Percentiles rank a stretch among this genome's conserved stretches.
These are phyloP conservation scores for Kwoniella shandongensis DNA, from an alignment of 768 basidiomycete species.

Conservation along the genomic window DNA sequence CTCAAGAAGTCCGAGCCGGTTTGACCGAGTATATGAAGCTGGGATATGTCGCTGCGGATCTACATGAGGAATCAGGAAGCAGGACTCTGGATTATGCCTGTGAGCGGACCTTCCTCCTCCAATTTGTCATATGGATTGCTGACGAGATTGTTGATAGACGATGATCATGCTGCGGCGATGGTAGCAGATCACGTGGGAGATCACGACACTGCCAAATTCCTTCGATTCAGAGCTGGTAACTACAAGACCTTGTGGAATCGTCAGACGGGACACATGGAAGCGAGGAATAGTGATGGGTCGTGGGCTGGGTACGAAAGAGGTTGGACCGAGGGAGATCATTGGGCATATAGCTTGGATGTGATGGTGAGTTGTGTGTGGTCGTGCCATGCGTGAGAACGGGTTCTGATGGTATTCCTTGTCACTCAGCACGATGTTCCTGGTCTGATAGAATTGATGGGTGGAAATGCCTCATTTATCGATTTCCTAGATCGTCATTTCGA, in stretches of 20 bases:
- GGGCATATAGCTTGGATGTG: slow-evolving; percentile 77
- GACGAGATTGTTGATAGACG: slow-evolving; percentile 58
- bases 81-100: slow-evolving; percentile 78
- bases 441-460: slow-evolving; percentile 66
- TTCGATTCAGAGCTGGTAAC: slow-evolving; percentile 61
- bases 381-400: no score
- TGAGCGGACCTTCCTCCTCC: slow-evolving; percentile 49
- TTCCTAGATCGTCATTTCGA: slow-evolving; percentile 54
- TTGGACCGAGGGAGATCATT: slow-evolving; percentile 79
- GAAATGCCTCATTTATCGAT: slow-evolving; percentile 64
- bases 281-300: slow-evolving; percentile 60
- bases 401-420: not conserved
- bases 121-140: not conserved
- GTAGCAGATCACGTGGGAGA: slow-evolving; percentile 63
- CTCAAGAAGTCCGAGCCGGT: slow-evolving; percentile 71
- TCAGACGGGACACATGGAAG: slow-evolving; percentile 78
- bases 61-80: slow-evolving; percentile 76
- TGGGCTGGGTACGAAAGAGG: slow-evolving; percentile 59
- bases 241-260: slow-evolving; percentile 70
- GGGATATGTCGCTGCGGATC: slow-evolving; percentile 76
- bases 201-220: slow-evolving; percentile 58
- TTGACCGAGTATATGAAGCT: slow-evolving; percentile 66
- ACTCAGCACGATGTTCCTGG: slow-evolving; percentile 69
- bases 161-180: slow-evolving; percentile 71
- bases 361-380: slow-evolving; percentile 34